Percentiles rank a stretch among this genome's conserved stretches.
Evolutionary conservation across 2,329 filamentous ascomycete genomes (phyloP).

Genomic region (Colletotrichum lupini): DNA sequence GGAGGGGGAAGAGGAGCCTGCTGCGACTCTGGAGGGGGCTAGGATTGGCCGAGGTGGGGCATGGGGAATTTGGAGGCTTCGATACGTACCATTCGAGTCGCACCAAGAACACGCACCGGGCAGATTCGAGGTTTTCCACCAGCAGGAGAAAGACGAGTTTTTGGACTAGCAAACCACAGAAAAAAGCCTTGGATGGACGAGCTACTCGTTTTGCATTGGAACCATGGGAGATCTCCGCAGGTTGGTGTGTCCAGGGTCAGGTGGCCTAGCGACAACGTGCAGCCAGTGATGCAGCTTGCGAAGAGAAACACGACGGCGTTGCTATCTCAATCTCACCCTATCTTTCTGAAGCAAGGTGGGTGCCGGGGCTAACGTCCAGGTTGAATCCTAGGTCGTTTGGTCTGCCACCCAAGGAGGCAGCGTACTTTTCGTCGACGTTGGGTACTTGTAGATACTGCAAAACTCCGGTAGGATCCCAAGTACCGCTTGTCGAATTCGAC

Average conservation of each 20-base stretch:
- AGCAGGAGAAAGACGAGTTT: background rate
- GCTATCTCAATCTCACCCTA: slow-evolving; percentile 22
- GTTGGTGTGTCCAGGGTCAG: slow-evolving; percentile 18
- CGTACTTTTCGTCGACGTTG: background rate
- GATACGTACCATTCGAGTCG: slow-evolving; percentile 20
- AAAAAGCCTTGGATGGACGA: background rate
- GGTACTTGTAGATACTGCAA: background rate
- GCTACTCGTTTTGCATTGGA: slow-evolving; percentile 22
- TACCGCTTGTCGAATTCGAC: slow-evolving; percentile 7
- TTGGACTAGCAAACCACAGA: slow-evolving; percentile 4
- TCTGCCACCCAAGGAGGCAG: background rate
- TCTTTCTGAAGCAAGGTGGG: slow-evolving; percentile 33
- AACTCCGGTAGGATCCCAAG: background rate
- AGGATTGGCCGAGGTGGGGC: slow-evolving; percentile 28
- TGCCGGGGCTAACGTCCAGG: slow-evolving; percentile 20
- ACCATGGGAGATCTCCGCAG: slow-evolving; percentile 4
- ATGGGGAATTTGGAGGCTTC: slow-evolving; percentile 1
- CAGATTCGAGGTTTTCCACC: background rate
- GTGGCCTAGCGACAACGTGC: slow-evolving; percentile 2
- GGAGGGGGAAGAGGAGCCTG: slow-evolving; percentile 22
- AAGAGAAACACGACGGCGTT: background rate
- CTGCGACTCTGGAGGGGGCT: slow-evolving; percentile 28
- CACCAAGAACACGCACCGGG: background rate
- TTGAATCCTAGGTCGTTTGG: slow-evolving; percentile 9
- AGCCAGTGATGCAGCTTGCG: background rate